Evolutionary conservation across 345 rosid genomes (phyloP).

Genomic region (Sapria himalayana): DNA sequence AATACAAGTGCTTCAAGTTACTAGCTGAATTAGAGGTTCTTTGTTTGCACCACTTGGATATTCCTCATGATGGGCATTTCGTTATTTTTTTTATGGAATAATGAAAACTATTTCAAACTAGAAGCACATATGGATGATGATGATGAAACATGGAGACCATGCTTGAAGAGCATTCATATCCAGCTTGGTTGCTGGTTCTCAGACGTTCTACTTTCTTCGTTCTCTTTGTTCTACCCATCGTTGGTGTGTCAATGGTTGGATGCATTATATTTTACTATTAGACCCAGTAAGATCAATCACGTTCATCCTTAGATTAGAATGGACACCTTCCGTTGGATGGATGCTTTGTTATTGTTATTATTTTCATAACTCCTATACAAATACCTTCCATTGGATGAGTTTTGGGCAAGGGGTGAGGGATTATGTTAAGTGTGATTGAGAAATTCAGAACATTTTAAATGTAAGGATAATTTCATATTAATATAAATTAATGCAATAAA

Average conservation of each 20-base stretch:
- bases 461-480: too few relatives aligned
- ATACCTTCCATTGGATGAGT: too few relatives aligned
- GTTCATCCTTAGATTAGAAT: too few relatives aligned
- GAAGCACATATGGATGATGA: constrained; percentile 32
- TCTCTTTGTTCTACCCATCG: constrained; percentile 31
- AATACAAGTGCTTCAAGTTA: constrained; percentile 41
- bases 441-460: too few relatives aligned
- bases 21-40: constrained; percentile 93
- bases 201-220: constrained; percentile 42
- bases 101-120: constrained; percentile 22
- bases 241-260: constrained; percentile 34
- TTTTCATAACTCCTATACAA: too few relatives aligned
- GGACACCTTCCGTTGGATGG: too few relatives aligned
- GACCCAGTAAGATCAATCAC: constrained; percentile 85
- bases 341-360: too few relatives aligned
- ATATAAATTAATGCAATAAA: too few relatives aligned
- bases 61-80: constrained; percentile 17
- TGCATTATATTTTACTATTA: constrained; percentile 75
- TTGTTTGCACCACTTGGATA: constrained; percentile 43
- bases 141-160: constrained; percentile 78
- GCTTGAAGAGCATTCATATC: constrained; percentile 63
- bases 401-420: too few relatives aligned
- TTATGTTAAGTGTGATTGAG: too few relatives aligned
- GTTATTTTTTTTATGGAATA: constrained; percentile 35
- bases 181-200: constrained; percentile 80